A percentile compares a stretch with the other conserved stretches of the same genome.
phyloP scores from a whole-genome alignment of 2,329 filamentous ascomycete genomes.

The Amauroascus verrucosus region DNA sequence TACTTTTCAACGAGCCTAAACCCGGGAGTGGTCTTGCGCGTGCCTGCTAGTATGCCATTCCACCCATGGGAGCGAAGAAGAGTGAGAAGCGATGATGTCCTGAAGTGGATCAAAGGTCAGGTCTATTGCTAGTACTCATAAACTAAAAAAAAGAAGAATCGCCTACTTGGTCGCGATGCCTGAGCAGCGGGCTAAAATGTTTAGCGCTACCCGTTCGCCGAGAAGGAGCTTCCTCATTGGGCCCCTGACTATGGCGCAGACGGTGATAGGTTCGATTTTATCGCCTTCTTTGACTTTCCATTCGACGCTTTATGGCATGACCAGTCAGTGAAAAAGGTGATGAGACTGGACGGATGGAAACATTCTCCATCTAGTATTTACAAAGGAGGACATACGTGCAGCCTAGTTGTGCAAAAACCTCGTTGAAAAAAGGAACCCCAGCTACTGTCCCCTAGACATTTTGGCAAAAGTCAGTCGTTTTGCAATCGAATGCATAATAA shows the following conservation, averaged over 20 bases:
- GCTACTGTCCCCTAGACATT: slow-evolving; percentile 61
- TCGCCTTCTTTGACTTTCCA: slow-evolving; percentile 76
- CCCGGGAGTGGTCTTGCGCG: slow-evolving; percentile 91
- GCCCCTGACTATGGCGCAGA: slow-evolving; percentile 72
- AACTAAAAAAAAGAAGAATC: not conserved
- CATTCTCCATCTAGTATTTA: not conserved
- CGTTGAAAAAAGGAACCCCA: slow-evolving; percentile 87
- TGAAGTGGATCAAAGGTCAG: slow-evolving; percentile 11
- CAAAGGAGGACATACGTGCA: slow-evolving; percentile 50
- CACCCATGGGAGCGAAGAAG: slow-evolving; percentile 57
- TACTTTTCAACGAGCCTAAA: slow-evolving; percentile 97
- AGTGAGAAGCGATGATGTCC: slow-evolving; percentile 39
- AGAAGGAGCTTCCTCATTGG: slow-evolving; percentile 74
- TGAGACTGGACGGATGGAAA: not conserved
- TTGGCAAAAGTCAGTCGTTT: not conserved
- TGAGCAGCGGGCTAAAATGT: slow-evolving; percentile 80
- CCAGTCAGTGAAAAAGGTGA: not conserved
- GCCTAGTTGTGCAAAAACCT: slow-evolving; percentile 80
- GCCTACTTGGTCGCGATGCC: slow-evolving; percentile 65
- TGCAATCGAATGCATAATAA: not conserved
- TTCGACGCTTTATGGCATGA: slow-evolving; percentile 49
- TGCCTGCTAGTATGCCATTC: slow-evolving; percentile 76
- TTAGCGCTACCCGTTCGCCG: slow-evolving; percentile 88
- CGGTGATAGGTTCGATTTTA: slow-evolving; percentile 51
- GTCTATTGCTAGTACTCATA: not conserved